Base-by-base conservation (phyloP, 257 asterid genomes). In the Salvia miltiorrhiza region DNA sequence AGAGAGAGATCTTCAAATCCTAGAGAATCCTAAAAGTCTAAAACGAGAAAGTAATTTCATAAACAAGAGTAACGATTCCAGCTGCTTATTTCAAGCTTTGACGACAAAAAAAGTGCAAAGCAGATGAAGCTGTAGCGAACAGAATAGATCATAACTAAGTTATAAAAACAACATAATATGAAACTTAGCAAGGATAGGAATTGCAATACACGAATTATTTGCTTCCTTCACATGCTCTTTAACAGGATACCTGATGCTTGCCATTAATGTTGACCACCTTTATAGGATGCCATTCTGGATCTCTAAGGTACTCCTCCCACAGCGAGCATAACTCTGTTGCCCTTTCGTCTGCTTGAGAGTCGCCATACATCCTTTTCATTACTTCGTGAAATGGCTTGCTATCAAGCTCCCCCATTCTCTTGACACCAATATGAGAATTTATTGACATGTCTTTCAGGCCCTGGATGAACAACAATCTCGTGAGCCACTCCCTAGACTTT, bases 251-350 rank as follows among this genome's bases (percentile, higher is more conserved):
- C 97, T 85, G 76, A 69, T 63, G 61, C 65, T 60, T 85, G 50
- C 96, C 97, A 63, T 83, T 48, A 59, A 82, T 26, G 60, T 26
- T 6, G n/a, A 81, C 82, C 70, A 90, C 95, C 72, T 75, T 86
- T 37, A 85, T 62, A 65, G 97, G 99, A 80, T 93, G 97, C 99
- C 99, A 93, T 67, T 74, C 94, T 14, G 96, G 93, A 79, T 93
- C 92, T 74, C 92, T 81, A 43, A 93, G 99, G 85, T 90, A 85
- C 78, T 93, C 99, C 79, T 90, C 90, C 97, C 96, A 93, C 67
- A 90, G 69, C 1, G 94, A 86, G 86, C 92, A 85, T 80, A 93
- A 57, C 41, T 93, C 96, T 10, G 87, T 78, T 17, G 97, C 96
- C 79, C 71, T 87, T 71, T 90, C 96, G 67, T 87, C 88, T 30